Evolutionary conservation across 306 rosid genomes (phyloP).

Genomic region (Prunus campanulata): DNA sequence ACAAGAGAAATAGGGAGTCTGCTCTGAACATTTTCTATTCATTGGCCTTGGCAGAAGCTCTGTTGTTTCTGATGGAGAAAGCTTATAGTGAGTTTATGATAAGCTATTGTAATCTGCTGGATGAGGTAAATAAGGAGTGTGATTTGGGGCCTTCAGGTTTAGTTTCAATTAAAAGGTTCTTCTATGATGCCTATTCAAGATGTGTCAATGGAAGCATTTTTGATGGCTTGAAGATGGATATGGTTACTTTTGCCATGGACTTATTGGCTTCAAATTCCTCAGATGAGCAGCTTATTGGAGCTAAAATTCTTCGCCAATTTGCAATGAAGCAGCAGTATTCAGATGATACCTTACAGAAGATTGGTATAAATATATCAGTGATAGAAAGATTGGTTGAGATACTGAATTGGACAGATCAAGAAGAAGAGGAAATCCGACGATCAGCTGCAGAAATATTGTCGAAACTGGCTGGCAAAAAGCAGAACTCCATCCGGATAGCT

Average conservation of each 20-base stretch:
- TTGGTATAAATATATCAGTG: slow-evolving; percentile 60
- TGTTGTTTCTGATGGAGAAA: slow-evolving; percentile 74
- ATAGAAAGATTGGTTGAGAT: slow-evolving; percentile 91
- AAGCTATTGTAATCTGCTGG: slow-evolving; percentile 55
- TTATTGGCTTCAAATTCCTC: slow-evolving; percentile 72
- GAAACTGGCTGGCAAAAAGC: slow-evolving; percentile 75
- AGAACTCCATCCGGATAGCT: slow-evolving; percentile 75
- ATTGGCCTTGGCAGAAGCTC: slow-evolving; percentile 85
- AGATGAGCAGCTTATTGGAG: slow-evolving; percentile 90
- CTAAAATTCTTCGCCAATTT: slow-evolving; percentile 64
- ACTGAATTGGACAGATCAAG: slow-evolving; percentile 81
- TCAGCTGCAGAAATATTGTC: slow-evolving; percentile 83
- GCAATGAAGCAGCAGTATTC: slow-evolving; percentile 48
- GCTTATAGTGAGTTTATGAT: slow-evolving; percentile 86
- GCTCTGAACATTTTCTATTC: slow-evolving; percentile 75
- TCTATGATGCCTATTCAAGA: slow-evolving; percentile 89
- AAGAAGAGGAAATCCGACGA: slow-evolving; percentile 77
- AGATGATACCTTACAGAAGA: slow-evolving; percentile 80
- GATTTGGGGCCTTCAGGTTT: slow-evolving; percentile 66
- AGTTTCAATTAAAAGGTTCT: slow-evolving; percentile 71
- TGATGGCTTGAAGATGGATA: slow-evolving; percentile 95
- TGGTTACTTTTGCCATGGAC: slow-evolving; percentile 80
- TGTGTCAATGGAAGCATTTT: slow-evolving; percentile 84
- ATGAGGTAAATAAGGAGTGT: slow-evolving; percentile 68
- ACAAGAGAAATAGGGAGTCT: slow-evolving; percentile 67